Base-by-base conservation (phyloP, 2,329 filamentous ascomycete species). In the Sclerotinia minor region DNA sequence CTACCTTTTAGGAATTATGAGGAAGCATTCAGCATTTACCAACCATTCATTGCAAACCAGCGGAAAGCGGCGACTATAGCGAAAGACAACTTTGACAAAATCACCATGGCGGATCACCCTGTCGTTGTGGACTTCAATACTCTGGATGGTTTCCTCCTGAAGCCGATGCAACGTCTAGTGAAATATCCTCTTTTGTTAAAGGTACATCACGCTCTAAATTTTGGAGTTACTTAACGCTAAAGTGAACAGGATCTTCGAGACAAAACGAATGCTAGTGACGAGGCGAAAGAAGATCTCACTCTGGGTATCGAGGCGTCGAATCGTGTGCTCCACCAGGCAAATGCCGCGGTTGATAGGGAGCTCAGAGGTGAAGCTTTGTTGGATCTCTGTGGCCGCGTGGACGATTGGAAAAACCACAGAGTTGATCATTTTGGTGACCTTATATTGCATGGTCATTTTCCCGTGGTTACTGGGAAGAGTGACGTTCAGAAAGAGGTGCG, bases 11-110 rank as follows among this genome's bases (percentile, higher is more conserved):
- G 91, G 19, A 83, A 88, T 19, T 93, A 94, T 76, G 92, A 95
- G 77, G 92, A 95, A 69, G 87, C 89, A 0, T 97, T 99, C 78
- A 88, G 90, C 70, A 94, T 97, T 69, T 99, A 99, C 78, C 92
- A 97, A 75, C 94, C 94, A 1, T 99, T 98, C 75, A 98, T 98
- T 73, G 92, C 95, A 45, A 99, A 99, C 76, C 94, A 97, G 80
- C 89, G 92, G 73, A 94, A 92, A 77, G 96, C 94, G 68, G 93
- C 94, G 65, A 86, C 90, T 72, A 86, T 92, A n/a, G 94, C 93
- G 19, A 88, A 91, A 73, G 85, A 89, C 69, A 89, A 94, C 69
- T 97, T 96, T 78, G 91, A 95, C 74, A 96, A 95, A 78, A 92
- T 98, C 64, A 86, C 87, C 72, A 81, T 86, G 44, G 92, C 92